Base-by-base conservation (phyloP, 208 protist genomes). In the Leishmania tropica region DNA sequence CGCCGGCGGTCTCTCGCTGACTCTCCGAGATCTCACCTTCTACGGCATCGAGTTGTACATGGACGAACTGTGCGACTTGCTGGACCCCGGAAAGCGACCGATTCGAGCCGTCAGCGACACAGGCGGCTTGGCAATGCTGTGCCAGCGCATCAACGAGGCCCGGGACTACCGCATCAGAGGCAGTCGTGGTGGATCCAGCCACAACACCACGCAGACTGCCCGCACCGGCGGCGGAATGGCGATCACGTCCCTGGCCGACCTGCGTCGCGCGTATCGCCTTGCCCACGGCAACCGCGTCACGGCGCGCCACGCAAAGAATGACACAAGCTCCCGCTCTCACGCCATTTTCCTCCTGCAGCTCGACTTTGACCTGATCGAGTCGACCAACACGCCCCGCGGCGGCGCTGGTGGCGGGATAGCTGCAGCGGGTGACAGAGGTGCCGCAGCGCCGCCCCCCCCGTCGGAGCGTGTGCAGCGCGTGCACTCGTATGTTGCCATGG, bases 11-110 rank as follows among this genome's bases (percentile, higher is more conserved):
- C 80, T 88, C 51, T 81, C 85, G 40, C 79, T 95, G 65, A 95
- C 88, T 17, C 81, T 97, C 76, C 78, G 86, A 47, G 85, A 91
- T n/a, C 68, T 98, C 11, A 92, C 85, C 37, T 91, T 98, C 72
- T 96, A 95, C 83, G 95, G 93, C 53, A 88, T 98, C 37, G 95
- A 98, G 83, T 48, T 98, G 17, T 97, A 98, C 86, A 87, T 96
- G 79, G 95, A 98, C 79, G 93, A 95, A 72, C 81, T 96, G 45
- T 90, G 75, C 47, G 92, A 98, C 79, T 82, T 98, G 47, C 79
- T 98, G 53, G 90, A 95, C 83, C 89, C 92, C n/a, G 78, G 78
- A 13, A 96, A 96, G 86, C 93, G 92, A 5, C 80, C 84, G 28
- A 87, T 96, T 24, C 60, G 84, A 37, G 90, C 89, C 62, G 60